Conservation (phyloP, 139 green algal genomes). For the Chlamydomonas sp. region DNA sequence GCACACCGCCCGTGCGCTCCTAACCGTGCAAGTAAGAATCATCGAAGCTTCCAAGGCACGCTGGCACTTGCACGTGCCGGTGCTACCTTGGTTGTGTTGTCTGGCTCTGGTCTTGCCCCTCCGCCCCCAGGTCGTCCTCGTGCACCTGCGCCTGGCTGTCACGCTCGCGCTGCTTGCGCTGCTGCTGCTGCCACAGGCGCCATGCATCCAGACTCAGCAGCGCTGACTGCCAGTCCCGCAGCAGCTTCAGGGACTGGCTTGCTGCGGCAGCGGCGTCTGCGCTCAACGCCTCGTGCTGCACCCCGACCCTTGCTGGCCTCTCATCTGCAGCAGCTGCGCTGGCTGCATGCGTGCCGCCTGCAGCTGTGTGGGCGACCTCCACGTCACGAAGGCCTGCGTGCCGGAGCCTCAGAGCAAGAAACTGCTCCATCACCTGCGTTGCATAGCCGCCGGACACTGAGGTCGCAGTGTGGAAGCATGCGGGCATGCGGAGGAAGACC, state of each 20-base stretch:
- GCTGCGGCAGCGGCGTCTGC: not conserved
- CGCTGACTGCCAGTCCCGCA: conserved; percentile 27
- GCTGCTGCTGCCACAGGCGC: conserved; percentile 7
- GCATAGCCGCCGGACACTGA: not conserved
- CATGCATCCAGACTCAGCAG: conserved; percentile 1
- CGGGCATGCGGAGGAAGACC: not conserved
- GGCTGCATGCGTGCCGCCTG: not conserved
- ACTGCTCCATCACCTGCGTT: conserved; percentile 8
- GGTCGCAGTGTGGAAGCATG: not conserved
- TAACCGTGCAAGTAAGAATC: too few relatives aligned
- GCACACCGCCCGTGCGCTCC: too few relatives aligned
- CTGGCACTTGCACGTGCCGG: not conserved
- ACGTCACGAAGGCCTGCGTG: not conserved
- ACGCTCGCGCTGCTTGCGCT: not conserved
- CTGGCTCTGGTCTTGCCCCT: not conserved
- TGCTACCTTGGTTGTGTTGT: not conserved
- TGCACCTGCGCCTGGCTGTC: too few relatives aligned
- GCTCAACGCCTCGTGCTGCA: not conserved
- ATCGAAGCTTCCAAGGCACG: too few relatives aligned
- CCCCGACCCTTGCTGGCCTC: not conserved
- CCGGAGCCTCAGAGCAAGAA: conserved; percentile 8
- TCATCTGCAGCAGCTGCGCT: not conserved
- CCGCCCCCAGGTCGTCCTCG: not conserved
- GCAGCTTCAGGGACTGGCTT: not conserved
- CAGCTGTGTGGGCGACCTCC: not conserved